Percentiles rank a stretch among this genome's conserved stretches.
phyloP scores from a whole-genome alignment of 2,329 filamentous ascomycete genomes.

The Trichoderma citrinoviride region DNA sequence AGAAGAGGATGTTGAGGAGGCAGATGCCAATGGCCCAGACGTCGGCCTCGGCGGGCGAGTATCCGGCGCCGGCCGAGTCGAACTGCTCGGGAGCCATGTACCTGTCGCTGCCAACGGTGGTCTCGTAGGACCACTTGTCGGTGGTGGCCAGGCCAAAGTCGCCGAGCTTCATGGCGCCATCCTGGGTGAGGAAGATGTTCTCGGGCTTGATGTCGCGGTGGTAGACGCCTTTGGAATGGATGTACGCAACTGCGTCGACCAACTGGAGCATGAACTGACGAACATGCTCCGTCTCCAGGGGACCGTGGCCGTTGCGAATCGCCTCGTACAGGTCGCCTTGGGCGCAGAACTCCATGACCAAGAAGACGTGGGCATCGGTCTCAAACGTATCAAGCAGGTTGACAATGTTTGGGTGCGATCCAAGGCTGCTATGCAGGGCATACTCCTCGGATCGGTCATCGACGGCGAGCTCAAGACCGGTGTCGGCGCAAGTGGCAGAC shows the following conservation, averaged over 20 bases:
- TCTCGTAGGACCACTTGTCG: conserved; percentile 86
- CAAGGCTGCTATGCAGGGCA: conserved; percentile 74
- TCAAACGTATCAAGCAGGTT: conserved; percentile 90
- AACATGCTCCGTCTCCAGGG: conserved; percentile 92
- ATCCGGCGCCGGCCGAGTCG: conserved; percentile 81
- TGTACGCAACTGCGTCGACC: conserved; percentile 82
- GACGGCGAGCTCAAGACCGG: conserved; percentile 63
- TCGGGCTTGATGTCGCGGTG: conserved; percentile 99
- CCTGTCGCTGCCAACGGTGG: conserved; percentile 91
- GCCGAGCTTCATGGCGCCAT: conserved; percentile 90
- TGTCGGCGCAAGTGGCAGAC: conserved; percentile 58
- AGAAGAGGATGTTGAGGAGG: conserved; percentile 93
- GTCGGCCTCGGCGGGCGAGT: conserved; percentile 89
- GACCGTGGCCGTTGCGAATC: conserved; percentile 83
- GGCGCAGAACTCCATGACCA: conserved; percentile 92
- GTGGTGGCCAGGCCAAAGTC: conserved; percentile 93
- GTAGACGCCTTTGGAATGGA: conserved; percentile 87
- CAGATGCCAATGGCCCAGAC: conserved; percentile 98
- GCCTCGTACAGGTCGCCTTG: conserved; percentile 97
- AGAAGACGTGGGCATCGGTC: conserved; percentile 82
- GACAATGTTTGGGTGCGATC: conserved; percentile 85
- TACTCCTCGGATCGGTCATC: conserved; percentile 83
- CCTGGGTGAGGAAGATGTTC: conserved; percentile 91
- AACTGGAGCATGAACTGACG: conserved; percentile 96
- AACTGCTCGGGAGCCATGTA: conserved; percentile 99